Percentiles rank a stretch among this genome's conserved stretches.
Conservation (phyloP, 2,329 filamentous ascomycete genomes). For the Calonectria ilicicola region DNA sequence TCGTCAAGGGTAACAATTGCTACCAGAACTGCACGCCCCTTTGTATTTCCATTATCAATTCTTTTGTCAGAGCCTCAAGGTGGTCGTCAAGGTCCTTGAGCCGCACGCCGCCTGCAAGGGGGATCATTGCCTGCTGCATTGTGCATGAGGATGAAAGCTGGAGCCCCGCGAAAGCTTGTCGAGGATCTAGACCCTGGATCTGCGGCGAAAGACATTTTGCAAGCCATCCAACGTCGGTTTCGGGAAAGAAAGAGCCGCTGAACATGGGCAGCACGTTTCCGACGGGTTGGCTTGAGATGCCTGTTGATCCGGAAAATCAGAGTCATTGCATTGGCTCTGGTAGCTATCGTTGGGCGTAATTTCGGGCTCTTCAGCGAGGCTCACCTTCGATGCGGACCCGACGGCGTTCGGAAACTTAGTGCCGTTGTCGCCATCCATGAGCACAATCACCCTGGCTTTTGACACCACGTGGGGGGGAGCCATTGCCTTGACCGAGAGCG, state of each 20-base stretch:
- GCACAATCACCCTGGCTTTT: slow-evolving; percentile 23
- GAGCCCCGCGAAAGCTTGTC: slow-evolving; percentile 42
- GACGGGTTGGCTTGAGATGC: slow-evolving; percentile 4
- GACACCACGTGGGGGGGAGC: slow-evolving; percentile 39
- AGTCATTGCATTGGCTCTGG: not conserved
- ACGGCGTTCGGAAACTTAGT: slow-evolving; percentile 23
- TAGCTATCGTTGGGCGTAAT: slow-evolving; percentile 11
- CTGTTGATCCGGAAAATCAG: not conserved
- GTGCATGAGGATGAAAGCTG: slow-evolving; percentile 42
- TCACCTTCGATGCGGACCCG: slow-evolving; percentile 17
- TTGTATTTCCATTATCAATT: not conserved
- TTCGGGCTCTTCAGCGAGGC: slow-evolving; percentile 12
- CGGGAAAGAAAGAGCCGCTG: slow-evolving; percentile 11
- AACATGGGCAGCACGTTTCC: slow-evolving; percentile 9
- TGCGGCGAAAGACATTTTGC: slow-evolving; percentile 27
- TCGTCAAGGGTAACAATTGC: not conserved
- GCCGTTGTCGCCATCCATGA: slow-evolving; percentile 16
- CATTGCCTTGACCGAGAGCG: slow-evolving; percentile 18
- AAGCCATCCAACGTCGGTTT: slow-evolving; percentile 30
- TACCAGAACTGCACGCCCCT: slow-evolving; percentile 3
- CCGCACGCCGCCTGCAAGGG: slow-evolving; percentile 42
- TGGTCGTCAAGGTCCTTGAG: slow-evolving; percentile 28
- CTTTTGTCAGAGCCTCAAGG: not conserved
- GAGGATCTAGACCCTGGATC: slow-evolving; percentile 42
- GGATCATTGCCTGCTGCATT: slow-evolving; percentile 35